phyloP scores from a whole-genome alignment of 306 rosid species.

The Canavalia ensiformis region DNA sequence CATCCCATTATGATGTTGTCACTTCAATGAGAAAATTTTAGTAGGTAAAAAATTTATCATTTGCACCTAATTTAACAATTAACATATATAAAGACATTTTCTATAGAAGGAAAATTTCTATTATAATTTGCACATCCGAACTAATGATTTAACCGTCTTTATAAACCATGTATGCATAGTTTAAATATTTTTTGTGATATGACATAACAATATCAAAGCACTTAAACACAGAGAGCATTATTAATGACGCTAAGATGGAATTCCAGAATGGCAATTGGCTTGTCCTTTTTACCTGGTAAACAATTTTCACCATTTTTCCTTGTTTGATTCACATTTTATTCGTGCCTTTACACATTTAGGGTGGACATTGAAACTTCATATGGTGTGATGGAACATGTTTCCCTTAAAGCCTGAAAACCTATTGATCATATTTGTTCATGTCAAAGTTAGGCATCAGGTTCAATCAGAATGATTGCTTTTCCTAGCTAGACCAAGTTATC shows the following conservation, averaged over 20 bases:
- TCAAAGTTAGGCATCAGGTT: conserved; percentile 8
- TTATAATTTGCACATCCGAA: not conserved
- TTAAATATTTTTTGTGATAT: no score
- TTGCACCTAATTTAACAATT: not conserved
- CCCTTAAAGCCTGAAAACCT: not conserved
- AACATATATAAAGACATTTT: not conserved
- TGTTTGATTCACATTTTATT: not conserved
- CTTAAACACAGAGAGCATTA: not conserved
- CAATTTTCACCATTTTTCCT: not conserved
- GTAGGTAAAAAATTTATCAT: not conserved
- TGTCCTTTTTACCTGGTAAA: not conserved
- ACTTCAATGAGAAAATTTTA: not conserved
- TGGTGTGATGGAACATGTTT: conserved; percentile 25
- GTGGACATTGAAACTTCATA: not conserved
- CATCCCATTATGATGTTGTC: no score
- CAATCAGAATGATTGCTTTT: conserved; percentile 11
- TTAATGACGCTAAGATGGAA: not conserved
- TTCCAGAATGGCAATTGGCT: not conserved
- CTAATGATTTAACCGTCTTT: not conserved
- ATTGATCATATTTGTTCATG: not conserved
- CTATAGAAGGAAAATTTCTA: not conserved
- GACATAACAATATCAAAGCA: not conserved
- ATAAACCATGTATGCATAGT: no score
- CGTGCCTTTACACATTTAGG: not conserved
- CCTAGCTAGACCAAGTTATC: not conserved